Conservation (phyloP, 2,329 filamentous ascomycete species). For the Macroventuria anomochaeta region DNA sequence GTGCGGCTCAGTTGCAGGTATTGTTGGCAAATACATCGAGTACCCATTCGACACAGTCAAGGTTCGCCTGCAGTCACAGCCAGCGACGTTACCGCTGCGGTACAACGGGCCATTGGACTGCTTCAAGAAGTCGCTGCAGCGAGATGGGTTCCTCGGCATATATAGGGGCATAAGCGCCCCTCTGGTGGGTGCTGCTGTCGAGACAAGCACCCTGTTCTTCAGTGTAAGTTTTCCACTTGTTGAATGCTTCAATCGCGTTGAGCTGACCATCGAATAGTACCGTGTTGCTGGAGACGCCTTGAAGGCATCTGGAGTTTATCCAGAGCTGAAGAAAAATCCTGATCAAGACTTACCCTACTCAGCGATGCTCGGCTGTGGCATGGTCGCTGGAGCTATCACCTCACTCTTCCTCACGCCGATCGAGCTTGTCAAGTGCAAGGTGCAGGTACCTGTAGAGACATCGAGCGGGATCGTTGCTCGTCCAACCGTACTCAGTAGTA, state of each 20-base stretch:
- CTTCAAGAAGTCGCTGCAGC: conserved; percentile 82
- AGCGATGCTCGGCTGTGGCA: conserved; percentile 79
- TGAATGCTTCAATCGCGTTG: neutral
- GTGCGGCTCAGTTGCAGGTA: conserved; percentile 89
- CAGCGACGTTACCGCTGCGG: conserved; percentile 77
- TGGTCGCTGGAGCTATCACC: conserved; percentile 85
- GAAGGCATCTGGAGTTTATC: conserved; percentile 63
- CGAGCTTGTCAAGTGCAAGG: conserved; percentile 97
- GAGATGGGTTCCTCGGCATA: conserved; percentile 79
- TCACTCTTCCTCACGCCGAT: conserved; percentile 92
- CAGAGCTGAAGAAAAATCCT: conserved; percentile 54
- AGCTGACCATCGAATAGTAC: conserved; percentile 49
- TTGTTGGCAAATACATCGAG: conserved; percentile 94
- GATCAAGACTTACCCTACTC: conserved; percentile 71
- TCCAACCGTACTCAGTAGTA: conserved; percentile 72
- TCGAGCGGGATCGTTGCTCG: conserved; percentile 53
- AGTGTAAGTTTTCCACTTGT: conserved; percentile 58
- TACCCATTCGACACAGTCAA: conserved; percentile 99
- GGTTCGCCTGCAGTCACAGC: conserved; percentile 95
- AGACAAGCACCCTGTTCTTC: conserved; percentile 92
- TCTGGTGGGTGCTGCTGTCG: conserved; percentile 85
- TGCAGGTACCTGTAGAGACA: conserved; percentile 73
- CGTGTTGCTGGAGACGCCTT: conserved; percentile 62
- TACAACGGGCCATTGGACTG: conserved; percentile 92
- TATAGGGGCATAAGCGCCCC: conserved; percentile 95